These are phyloP conservation scores for Nakaseomyces uthaithaninus DNA, from an alignment of 1,139 yeast genomes.

Conservation along the genomic window DNA sequence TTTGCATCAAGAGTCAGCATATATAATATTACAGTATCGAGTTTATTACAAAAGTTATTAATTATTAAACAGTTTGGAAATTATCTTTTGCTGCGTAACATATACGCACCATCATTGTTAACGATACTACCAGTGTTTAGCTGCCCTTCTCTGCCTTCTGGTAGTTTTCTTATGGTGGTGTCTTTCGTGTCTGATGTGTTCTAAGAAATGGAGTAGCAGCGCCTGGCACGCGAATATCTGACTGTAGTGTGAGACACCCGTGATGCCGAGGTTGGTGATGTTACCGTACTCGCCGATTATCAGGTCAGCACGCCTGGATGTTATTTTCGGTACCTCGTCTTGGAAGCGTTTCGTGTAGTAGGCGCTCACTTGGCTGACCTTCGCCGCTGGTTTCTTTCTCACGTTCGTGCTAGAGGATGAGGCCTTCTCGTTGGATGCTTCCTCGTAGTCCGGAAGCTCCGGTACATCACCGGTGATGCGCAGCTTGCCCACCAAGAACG, in stretches of 20 bases:
- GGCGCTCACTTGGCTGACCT: background rate
- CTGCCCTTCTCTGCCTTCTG: background rate
- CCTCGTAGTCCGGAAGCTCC: background rate
- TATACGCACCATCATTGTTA: no score
- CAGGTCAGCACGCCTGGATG: constrained; percentile 4
- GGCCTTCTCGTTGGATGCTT: background rate
- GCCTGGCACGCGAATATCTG: constrained; percentile 2
- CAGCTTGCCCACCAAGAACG: background rate
- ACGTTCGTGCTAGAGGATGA: background rate
- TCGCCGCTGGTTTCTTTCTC: background rate
- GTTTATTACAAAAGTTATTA: no score
- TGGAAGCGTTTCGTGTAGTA: constrained; percentile 3
- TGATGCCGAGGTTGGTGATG: background rate
- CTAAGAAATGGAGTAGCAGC: background rate
- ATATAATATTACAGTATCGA: no score
- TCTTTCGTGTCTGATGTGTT: constrained; percentile 2
- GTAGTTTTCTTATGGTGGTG: background rate
- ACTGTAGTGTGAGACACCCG: background rate
- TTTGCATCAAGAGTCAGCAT: no score
- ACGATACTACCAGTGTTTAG: background rate
- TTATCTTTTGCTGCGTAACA: no score
- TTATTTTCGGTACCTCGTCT: constrained; percentile 1
- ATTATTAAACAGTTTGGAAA: background rate
- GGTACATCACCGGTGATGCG: background rate
- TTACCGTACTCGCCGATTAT: background rate